Percentiles rank a stretch among this genome's conserved stretches.
phyloP scores from a whole-genome alignment of 495 filamentous ascomycete species.

The Podospora australis region DNA sequence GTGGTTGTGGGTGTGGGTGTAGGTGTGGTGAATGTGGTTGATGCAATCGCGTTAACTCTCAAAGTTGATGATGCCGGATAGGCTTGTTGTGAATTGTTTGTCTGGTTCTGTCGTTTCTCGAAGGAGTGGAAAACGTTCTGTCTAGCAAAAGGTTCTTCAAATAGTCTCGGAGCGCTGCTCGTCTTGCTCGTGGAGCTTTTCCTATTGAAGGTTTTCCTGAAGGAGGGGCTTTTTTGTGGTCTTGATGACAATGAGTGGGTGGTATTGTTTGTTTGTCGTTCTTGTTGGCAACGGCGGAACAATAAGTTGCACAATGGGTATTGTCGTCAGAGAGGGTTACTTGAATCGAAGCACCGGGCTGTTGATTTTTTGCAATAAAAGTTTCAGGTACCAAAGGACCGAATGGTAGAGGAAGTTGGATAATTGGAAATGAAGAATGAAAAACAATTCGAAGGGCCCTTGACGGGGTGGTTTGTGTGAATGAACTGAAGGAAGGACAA shows the following conservation, averaged over 20 bases:
- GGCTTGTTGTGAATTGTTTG: constrained; percentile 5
- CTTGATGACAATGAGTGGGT: background rate
- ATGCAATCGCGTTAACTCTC: constrained; percentile 8
- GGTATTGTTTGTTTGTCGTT: constrained; percentile 12
- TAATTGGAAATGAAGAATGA: constrained; percentile 11
- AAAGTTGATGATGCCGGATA: constrained; percentile 14
- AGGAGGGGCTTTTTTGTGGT: background rate
- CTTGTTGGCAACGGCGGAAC: background rate
- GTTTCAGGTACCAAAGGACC: background rate
- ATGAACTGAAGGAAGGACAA: constrained; percentile 14
- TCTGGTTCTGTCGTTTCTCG: background rate
- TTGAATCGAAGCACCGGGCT: constrained; percentile 20
- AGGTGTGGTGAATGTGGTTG: background rate
- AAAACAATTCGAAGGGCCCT: constrained; percentile 11
- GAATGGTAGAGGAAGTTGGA: constrained; percentile 7
- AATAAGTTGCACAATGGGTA: constrained; percentile 5
- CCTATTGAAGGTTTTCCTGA: constrained; percentile 8
- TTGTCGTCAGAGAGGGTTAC: constrained; percentile 9
- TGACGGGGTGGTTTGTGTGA: constrained; percentile 5
- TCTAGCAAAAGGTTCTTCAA: background rate
- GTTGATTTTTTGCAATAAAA: constrained; percentile 4
- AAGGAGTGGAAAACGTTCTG: constrained; percentile 6
- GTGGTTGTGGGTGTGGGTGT: background rate
- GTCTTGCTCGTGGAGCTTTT: too few species aligned
- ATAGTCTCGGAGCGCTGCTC: constrained; percentile 17